Percentiles rank a stretch among this genome's conserved stretches.
phyloP scores from a whole-genome alignment of 1,284 basidiomycete genomes.

The Marasmius sp. region DNA sequence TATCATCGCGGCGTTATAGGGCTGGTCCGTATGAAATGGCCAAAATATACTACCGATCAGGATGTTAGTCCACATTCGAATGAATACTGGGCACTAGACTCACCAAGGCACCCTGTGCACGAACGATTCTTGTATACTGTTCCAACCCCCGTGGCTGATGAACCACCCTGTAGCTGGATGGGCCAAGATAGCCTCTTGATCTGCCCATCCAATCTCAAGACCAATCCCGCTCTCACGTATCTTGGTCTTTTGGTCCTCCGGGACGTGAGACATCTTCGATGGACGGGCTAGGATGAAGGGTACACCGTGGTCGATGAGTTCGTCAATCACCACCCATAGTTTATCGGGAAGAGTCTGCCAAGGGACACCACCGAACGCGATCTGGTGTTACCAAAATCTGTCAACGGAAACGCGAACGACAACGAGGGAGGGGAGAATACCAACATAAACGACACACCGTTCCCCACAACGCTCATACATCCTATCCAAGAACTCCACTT shows the following conservation, averaged over 20 bases:
- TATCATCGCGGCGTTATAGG: neutral
- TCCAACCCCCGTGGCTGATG: neutral
- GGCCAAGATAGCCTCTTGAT: neutral
- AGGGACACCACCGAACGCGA: neutral
- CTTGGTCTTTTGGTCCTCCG: neutral
- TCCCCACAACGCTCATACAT: neutral
- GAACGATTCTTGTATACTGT: neutral
- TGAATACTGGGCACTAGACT: too few relatives aligned
- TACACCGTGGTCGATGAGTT: neutral
- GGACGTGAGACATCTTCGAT: neutral
- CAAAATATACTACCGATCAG: neutral
- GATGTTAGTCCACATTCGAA: too few relatives aligned
- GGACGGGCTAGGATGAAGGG: neutral
- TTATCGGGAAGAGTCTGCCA: neutral
- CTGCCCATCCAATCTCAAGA: neutral
- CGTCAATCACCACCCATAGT: neutral
- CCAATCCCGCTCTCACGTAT: neutral
- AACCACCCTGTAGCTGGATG: conserved; percentile 1
- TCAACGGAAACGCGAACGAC: too few relatives aligned
- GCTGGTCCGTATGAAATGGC: neutral
- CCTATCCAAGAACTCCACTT: neutral
- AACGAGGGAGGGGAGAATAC: too few relatives aligned
- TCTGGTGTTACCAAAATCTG: neutral
- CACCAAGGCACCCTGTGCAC: neutral
- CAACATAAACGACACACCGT: neutral